Evolutionary conservation across 495 filamentous ascomycete genomes (phyloP), one percentile per base, ranked within the genome.

Genomic region (Trichoderma gamsii): DNA sequence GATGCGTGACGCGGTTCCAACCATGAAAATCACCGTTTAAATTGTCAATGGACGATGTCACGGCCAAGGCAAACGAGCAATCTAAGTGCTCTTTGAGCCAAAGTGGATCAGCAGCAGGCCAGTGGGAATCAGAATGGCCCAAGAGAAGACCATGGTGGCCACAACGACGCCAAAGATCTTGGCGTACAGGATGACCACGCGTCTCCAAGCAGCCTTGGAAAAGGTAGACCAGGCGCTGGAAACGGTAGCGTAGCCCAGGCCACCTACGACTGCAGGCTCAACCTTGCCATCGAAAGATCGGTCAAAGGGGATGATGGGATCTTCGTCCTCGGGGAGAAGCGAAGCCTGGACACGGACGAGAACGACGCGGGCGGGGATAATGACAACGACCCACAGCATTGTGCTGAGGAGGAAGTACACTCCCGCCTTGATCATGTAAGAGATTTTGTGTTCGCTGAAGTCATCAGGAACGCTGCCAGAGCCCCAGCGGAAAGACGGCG

Each of bases 181-280:
- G 73, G 77, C 77, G 63, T 90, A 86, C 13, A 92, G 81, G 80
- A 87, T 88, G 70, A 87, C 74, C 68, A 92, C 82, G 23, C 91
- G 82, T 29, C 86, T 76, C 71, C 89, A 86, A 65, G 88, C 86
- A 67, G 83, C 77, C 71, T 85, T 82, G 71, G 87, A 83, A 73
- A 96, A 90, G 32, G 84, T 89, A 63, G 77, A 82, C 87, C 90
- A 89, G 0, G 90, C 91, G 70, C 92, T 89, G 38, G 83, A 74
- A 74, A 93, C 82, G 59, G 85, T 85, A 66, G 90, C 81, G 70
- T 81, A 84, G 72, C 90, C 89, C 74, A 83, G 85, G 66, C 90
- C 91, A 68, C 87, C 89, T 8, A 91, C 78, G 59, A 90, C 83
- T 25, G 83, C 85, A 25, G 88, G 79, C 73, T 78, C 78, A 12